Conservation (phyloP, 2,329 filamentous ascomycete genomes). For the Colletotrichum zoysiae region DNA sequence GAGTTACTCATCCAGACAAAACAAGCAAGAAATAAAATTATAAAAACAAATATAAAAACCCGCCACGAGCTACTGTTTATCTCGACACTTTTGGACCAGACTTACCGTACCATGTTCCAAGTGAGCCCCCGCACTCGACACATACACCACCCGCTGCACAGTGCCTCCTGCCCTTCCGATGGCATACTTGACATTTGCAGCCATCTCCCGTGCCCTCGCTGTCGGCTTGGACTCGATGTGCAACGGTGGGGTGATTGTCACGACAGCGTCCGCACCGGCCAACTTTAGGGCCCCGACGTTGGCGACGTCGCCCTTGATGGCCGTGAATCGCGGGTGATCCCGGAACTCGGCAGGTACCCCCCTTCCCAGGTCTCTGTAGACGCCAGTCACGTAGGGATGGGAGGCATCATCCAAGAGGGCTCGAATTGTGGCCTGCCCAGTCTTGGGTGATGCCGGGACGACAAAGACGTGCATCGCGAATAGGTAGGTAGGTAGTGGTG, state of each 20-base stretch:
- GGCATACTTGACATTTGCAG: conserved; percentile 51
- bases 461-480: conserved; percentile 49
- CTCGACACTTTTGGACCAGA: not conserved
- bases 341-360: conserved; percentile 49
- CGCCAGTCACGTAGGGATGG: conserved; percentile 45
- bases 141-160: conserved; percentile 22
- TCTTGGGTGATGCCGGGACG: conserved; percentile 51
- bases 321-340: conserved; percentile 47
- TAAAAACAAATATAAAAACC: no score
- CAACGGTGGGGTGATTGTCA: conserved; percentile 53
- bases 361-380: conserved; percentile 50
- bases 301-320: conserved; percentile 49
- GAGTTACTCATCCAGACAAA: not conserved
- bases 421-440: conserved; percentile 49
- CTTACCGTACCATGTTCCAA: conserved; percentile 49
- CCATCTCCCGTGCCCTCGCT: conserved; percentile 50
- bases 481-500: not conserved
- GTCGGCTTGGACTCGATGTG: conserved; percentile 45
- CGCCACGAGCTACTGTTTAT: not conserved
- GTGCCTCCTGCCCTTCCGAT: conserved; percentile 44
- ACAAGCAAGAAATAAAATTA: no score
- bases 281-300: conserved; percentile 47
- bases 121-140: conserved; percentile 48
- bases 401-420: conserved; percentile 45
- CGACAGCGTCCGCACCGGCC: conserved; percentile 47